phyloP scores from a whole-genome alignment of 2,329 filamentous ascomycete genomes.

The Pestalotiopsis sp. region DNA sequence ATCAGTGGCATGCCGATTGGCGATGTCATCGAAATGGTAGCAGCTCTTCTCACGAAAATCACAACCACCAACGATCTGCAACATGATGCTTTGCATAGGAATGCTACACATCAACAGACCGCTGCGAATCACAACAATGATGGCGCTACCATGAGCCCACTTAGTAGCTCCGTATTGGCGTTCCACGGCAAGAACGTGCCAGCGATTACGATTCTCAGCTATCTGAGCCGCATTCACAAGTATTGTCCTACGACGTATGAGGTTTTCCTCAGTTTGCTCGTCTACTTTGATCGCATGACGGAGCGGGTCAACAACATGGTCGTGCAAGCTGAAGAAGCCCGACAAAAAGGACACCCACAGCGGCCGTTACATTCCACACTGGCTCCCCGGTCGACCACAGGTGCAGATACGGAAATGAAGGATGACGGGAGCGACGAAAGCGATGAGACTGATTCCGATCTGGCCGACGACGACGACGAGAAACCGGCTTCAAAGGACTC shows the following conservation, averaged over 20 bases:
- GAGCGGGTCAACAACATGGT: constrained; percentile 87
- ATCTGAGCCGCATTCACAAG: constrained; percentile 93
- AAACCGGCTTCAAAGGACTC: constrained; percentile 24
- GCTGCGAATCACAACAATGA: constrained; percentile 44
- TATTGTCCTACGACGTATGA: constrained; percentile 99
- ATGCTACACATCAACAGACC: constrained; percentile 58
- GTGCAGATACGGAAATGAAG: constrained; percentile 36
- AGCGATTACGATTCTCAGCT: constrained; percentile 94
- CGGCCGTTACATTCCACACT: constrained; percentile 10
- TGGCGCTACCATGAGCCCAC: constrained; percentile 57
- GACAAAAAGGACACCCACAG: constrained; percentile 33
- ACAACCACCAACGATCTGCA: constrained; percentile 94
- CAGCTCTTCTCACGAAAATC: constrained; percentile 92
- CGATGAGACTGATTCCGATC: constrained; percentile 50
- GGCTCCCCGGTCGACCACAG: constrained; percentile 7
- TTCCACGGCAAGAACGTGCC: constrained; percentile 99
- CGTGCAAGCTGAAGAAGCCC: constrained; percentile 62
- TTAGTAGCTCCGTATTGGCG: constrained; percentile 73
- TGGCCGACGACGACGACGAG: constrained; percentile 47
- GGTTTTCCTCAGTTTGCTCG: constrained; percentile 90
- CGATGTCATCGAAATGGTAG: constrained; percentile 99
- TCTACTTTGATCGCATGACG: constrained; percentile 99
- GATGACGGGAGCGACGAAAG: constrained; percentile 33
- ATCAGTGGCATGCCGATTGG: constrained; percentile 97
- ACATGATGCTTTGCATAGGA: constrained; percentile 85